These are phyloP conservation scores for Malassezia obtusa DNA, from an alignment of 1,284 basidiomycete species.

Conservation along the genomic window DNA sequence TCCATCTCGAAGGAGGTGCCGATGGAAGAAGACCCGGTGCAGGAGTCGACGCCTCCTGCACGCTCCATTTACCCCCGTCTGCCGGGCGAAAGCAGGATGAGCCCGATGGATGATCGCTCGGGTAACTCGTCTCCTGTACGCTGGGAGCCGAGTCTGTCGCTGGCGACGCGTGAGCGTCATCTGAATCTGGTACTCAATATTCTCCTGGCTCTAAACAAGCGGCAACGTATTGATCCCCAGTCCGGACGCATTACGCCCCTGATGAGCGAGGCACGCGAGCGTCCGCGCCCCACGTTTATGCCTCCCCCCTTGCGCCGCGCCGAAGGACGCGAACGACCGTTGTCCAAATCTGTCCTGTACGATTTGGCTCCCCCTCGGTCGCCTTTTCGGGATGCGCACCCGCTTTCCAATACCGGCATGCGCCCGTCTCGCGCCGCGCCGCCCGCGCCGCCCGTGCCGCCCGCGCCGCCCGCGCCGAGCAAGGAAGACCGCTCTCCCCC, in stretches of 20 bases:
- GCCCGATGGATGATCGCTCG: background rate
- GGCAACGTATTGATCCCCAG: conserved; percentile 1
- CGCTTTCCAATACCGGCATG: background rate
- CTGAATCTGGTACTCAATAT: conserved; percentile 12
- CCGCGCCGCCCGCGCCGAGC: background rate
- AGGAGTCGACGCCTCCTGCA: background rate
- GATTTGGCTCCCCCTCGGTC: background rate
- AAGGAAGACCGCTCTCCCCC: background rate
- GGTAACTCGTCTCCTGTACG: background rate
- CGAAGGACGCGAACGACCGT: background rate
- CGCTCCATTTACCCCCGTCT: background rate
- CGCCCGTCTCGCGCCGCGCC: background rate
- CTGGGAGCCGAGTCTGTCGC: background rate
- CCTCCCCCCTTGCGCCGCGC: background rate
- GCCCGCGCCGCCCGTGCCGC: background rate
- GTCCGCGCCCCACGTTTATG: background rate
- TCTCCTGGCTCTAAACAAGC: conserved; percentile 14
- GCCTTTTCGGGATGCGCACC: background rate
- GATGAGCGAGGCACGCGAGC: background rate
- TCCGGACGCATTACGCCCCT: conserved; percentile 6
- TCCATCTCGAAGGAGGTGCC: background rate
- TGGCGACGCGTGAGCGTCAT: background rate
- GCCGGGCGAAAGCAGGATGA: background rate
- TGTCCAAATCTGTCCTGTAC: background rate
- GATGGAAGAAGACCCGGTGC: background rate